These are phyloP conservation scores for Funneliformis geosporum DNA, from an alignment of 192 early-diverging fungal genomes.

Conservation along the genomic window DNA sequence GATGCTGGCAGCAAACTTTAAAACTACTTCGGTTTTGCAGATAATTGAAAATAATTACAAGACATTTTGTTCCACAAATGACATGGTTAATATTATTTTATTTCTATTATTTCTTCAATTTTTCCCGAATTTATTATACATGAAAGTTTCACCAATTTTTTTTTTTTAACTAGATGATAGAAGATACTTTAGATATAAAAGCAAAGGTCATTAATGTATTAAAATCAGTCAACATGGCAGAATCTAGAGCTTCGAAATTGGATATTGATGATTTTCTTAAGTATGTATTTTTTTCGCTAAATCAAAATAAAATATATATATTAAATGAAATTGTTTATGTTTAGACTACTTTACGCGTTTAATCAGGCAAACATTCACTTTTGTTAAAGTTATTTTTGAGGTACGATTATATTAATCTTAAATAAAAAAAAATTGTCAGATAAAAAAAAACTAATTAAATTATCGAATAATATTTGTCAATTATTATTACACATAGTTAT, in stretches of 20 bases:
- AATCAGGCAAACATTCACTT: slow-evolving; percentile 93
- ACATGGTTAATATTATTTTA: slow-evolving; percentile 50
- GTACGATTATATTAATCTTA: background rate
- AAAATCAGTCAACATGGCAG: slow-evolving; percentile 63
- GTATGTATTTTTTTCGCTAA: slow-evolving; percentile 50
- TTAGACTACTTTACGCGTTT: slow-evolving; percentile 82
- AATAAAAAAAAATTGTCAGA: too few relatives aligned
- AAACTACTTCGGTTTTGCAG: slow-evolving; percentile 79
- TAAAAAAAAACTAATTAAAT: too few relatives aligned
- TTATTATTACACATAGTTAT: too few relatives aligned
- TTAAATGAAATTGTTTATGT: background rate
- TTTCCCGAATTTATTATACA: background rate
- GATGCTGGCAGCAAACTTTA: slow-evolving; percentile 89
- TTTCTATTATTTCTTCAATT: background rate
- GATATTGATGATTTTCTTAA: slow-evolving; percentile 94
- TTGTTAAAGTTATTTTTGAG: slow-evolving; percentile 51
- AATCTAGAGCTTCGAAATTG: slow-evolving; percentile 85
- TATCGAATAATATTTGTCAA: too few relatives aligned
- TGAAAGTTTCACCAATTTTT: background rate
- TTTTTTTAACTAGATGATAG: slow-evolving; percentile 57
- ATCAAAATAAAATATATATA: background rate
- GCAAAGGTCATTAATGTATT: slow-evolving; percentile 74
- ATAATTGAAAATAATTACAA: slow-evolving; percentile 97
- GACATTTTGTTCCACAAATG: slow-evolving; percentile 83
- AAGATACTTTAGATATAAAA: slow-evolving; percentile 88